Percentiles rank a stretch among this genome's conserved stretches.
Conservation (phyloP, 2,329 filamentous ascomycete species). For the Talaromyces atroroseus region DNA sequence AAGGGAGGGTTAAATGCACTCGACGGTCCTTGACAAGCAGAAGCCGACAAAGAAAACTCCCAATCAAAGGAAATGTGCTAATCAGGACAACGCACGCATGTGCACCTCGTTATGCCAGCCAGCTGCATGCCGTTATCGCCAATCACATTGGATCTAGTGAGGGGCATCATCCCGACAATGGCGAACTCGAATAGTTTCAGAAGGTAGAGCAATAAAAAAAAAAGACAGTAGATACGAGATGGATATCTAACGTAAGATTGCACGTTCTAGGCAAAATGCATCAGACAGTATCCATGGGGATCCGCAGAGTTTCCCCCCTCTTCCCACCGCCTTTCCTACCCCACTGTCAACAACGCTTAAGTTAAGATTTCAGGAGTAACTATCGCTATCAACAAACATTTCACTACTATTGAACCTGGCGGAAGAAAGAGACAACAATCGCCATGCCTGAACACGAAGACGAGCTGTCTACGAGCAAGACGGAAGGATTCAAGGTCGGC, state of each 20-base stretch:
- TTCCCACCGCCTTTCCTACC: constrained; percentile 12
- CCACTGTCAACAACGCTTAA: constrained; percentile 9
- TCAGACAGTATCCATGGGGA: neutral
- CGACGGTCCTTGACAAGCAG: no score
- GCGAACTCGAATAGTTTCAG: neutral
- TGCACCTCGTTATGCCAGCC: no score
- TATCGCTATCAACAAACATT: no score
- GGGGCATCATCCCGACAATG: no score
- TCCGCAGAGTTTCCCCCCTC: constrained; percentile 7
- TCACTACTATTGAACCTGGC: no score
- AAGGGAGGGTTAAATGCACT: no score
- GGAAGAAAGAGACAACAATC: neutral
- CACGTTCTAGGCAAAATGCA: neutral
- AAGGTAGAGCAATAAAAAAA: neutral
- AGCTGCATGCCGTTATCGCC: no score
- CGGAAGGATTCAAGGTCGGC: constrained; percentile 94
- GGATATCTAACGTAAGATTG: neutral
- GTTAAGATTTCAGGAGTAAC: constrained; percentile 6
- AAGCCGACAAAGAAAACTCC: no score
- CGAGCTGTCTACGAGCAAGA: constrained; percentile 79
- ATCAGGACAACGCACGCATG: no score
- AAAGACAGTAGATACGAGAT: no score
- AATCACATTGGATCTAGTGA: no score
- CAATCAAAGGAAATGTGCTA: no score
- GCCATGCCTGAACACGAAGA: constrained; percentile 69